phyloP scores from a whole-genome alignment of 2,329 filamentous ascomycete genomes.

The Aspergillus aculeatinus region DNA sequence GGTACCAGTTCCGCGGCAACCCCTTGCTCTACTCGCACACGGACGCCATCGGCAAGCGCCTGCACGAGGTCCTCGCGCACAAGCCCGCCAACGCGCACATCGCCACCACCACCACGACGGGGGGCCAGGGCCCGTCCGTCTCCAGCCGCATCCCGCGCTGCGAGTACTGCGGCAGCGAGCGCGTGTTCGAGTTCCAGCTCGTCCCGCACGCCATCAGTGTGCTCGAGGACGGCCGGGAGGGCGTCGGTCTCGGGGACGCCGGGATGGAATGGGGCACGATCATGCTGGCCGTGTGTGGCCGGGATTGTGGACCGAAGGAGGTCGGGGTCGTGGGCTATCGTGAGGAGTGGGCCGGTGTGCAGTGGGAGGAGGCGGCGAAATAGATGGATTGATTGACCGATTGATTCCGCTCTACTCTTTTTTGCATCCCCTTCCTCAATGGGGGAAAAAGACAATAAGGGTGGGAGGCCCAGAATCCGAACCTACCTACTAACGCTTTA shows the following conservation, averaged over 20 bases:
- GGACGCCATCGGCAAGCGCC: constrained; percentile 69
- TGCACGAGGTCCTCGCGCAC: constrained; percentile 41
- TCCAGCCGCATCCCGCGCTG: constrained; percentile 67
- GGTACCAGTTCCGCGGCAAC: constrained; percentile 72
- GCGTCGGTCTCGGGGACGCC: constrained; percentile 61
- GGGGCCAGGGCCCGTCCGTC: constrained; percentile 27
- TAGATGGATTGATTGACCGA: background rate
- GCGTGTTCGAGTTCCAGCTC: constrained; percentile 89
- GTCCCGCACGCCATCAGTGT: constrained; percentile 87
- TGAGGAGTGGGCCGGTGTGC: constrained; percentile 97
- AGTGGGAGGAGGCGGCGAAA: constrained; percentile 76
- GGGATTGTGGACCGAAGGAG: constrained; percentile 68
- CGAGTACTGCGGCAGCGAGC: constrained; percentile 67
- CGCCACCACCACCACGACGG: constrained; percentile 21
- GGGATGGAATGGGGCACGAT: constrained; percentile 99
- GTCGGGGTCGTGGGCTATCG: constrained; percentile 71
- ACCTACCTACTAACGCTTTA: background rate
- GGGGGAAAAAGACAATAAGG: background rate
- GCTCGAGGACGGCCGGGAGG: constrained; percentile 71
- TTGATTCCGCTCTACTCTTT: too few relatives aligned
- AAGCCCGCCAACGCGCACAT: constrained; percentile 20
- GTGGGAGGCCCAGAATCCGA: too few relatives aligned
- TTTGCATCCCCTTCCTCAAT: too few relatives aligned
- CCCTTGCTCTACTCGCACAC: constrained; percentile 78
- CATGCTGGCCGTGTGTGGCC: constrained; percentile 78